Conservation (phyloP, 2,329 filamentous ascomycete species). For the Cladosporium cucumerinum region DNA sequence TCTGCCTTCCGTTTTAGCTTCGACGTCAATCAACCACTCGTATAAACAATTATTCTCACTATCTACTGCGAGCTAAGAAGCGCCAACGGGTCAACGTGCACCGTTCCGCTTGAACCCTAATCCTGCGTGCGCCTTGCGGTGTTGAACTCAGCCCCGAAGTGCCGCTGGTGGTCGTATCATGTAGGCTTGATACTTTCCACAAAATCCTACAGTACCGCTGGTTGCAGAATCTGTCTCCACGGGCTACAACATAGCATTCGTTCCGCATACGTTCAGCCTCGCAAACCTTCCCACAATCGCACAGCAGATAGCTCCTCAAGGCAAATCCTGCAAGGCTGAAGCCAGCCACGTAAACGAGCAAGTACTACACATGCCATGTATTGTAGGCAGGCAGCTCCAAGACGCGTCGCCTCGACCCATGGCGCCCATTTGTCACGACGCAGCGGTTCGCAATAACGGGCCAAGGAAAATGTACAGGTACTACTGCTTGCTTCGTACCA, state of each 20-base stretch:
- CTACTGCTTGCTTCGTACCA: background rate
- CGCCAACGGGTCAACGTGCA: background rate
- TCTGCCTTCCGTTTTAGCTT: background rate
- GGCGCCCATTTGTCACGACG: background rate
- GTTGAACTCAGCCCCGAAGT: slow-evolving; percentile 5
- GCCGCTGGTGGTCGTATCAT: background rate
- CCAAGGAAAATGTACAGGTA: background rate
- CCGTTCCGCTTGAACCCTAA: background rate
- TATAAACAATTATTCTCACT: background rate
- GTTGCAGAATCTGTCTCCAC: background rate
- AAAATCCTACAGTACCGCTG: background rate
- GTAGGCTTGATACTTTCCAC: background rate
- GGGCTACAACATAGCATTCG: background rate
- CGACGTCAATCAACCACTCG: background rate
- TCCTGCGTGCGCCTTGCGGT: slow-evolving; percentile 5
- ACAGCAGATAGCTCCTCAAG: background rate
- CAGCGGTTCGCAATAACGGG: background rate
- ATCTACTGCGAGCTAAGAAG: background rate
- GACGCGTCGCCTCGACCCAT: background rate
- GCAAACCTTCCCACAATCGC: background rate
- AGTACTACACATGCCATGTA: background rate
- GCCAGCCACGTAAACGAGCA: background rate
- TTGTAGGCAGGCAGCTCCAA: background rate
- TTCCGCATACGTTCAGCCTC: background rate
- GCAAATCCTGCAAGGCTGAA: slow-evolving; percentile 13